Conservation (phyloP, 371 early-diverging fungal genomes). For the Mucor racemosus region DNA sequence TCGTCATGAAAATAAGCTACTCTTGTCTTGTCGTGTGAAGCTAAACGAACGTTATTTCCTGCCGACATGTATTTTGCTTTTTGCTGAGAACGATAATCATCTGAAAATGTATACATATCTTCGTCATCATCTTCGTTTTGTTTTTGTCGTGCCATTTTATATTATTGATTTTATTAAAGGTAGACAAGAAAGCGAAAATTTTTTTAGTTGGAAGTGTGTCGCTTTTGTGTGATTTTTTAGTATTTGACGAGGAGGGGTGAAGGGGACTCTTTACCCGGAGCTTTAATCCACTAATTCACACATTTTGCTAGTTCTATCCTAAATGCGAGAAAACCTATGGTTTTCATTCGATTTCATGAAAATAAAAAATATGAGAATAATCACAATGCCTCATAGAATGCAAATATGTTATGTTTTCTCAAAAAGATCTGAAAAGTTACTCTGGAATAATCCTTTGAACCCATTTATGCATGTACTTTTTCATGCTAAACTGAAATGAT, state of each 20-base stretch:
- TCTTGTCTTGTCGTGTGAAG: constrained; percentile 58
- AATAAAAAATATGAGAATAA: no score
- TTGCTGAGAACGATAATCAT: constrained; percentile 43
- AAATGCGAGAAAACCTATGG: no score
- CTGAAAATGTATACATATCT: constrained; percentile 46
- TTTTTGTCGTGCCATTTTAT: constrained; percentile 39
- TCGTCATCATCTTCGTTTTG: constrained; percentile 36
- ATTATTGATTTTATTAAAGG: neutral
- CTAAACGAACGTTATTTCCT: constrained; percentile 34
- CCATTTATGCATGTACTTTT: no score
- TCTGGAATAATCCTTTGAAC: no score
- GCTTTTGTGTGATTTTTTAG: no score
- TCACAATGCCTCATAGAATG: no score
- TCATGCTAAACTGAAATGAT: no score
- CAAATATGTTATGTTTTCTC: no score
- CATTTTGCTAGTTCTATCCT: no score
- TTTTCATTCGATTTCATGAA: no score
- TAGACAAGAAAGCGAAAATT: constrained; percentile 5
- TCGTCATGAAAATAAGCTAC: constrained; percentile 91
- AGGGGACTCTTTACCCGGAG: neutral
- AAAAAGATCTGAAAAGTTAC: no score
- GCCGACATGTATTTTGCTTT: constrained; percentile 45
- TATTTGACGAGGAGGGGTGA: neutral
- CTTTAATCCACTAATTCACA: neutral
- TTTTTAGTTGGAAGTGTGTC: neutral